Conservation (phyloP, 108 stramenopile species). For the Aurantiochytrium sp. region DNA sequence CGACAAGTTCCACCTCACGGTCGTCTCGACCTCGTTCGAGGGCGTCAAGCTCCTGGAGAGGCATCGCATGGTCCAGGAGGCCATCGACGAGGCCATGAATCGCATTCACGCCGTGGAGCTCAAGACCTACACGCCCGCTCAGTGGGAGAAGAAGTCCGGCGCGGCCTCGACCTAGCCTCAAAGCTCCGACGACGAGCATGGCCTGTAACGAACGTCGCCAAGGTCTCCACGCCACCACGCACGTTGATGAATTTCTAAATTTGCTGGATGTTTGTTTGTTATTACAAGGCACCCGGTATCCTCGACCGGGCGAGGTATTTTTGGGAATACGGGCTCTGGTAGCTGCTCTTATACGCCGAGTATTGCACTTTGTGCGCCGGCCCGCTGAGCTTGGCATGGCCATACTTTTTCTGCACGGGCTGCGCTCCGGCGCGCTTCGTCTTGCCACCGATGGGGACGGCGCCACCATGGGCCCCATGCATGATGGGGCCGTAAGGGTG, state of each 20-base stretch:
- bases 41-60: conserved; percentile 12
- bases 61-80: conserved; percentile 10
- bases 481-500: neutral
- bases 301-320: neutral
- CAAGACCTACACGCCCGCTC: neutral
- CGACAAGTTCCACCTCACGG: neutral
- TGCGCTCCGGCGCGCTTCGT: neutral
- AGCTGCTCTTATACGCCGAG: neutral
- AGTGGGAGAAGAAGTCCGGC: neutral
- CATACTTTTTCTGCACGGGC: neutral
- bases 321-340: conserved; percentile 19
- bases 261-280: too few relatives aligned
- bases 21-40: neutral
- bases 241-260: too few relatives aligned
- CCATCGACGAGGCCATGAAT: neutral
- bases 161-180: neutral
- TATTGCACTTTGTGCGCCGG: neutral
- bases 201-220: too few relatives aligned
- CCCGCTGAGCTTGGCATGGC: neutral
- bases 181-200: neutral
- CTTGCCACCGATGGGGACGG: neutral
- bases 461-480: neutral
- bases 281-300: neutral
- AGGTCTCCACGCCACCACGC: too few relatives aligned
- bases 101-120: neutral